Conservation (phyloP, 169 alveolate genomes). For the Babesia divergens region DNA sequence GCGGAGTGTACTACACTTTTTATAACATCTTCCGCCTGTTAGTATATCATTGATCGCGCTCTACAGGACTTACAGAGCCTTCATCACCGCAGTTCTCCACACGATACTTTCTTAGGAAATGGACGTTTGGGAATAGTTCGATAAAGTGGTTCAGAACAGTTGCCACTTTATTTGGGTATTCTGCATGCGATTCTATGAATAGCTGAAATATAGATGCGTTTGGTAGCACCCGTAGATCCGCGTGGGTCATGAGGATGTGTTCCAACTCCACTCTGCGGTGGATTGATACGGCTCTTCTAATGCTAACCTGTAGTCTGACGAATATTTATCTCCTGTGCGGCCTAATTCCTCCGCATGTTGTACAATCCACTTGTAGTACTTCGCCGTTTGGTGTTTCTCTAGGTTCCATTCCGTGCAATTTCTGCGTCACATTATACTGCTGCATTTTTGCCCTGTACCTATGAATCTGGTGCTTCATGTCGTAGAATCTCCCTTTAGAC, state of each 20-base stretch:
- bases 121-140: not conserved
- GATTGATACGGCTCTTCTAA: not conserved
- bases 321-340: not conserved
- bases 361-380: conserved; percentile 47
- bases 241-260: conserved; percentile 35
- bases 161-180: not conserved
- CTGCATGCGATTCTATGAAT: conserved; percentile 1
- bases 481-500: not conserved
- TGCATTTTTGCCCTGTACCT: not conserved
- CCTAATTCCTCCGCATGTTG: conserved; percentile 34
- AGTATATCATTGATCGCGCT: not conserved
- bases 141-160: not conserved
- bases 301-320: not conserved
- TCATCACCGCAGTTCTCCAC: not conserved
- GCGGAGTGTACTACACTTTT: not conserved
- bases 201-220: conserved; percentile 25
- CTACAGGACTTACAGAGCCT: not conserved
- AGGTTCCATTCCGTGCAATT: conserved; percentile 61
- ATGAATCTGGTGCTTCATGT: conserved; percentile 25
- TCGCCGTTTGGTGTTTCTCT: conserved; percentile 55
- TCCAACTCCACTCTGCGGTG: conserved; percentile 48
- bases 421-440: not conserved
- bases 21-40: not conserved
- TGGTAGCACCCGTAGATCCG: conserved; percentile 34
- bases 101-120: conserved; percentile 12